A percentile compares a stretch with the other conserved stretches of the same genome.
These are phyloP conservation scores for Colletotrichum camelliae DNA, from an alignment of 2,329 filamentous ascomycete genomes.

Conservation along the genomic window DNA sequence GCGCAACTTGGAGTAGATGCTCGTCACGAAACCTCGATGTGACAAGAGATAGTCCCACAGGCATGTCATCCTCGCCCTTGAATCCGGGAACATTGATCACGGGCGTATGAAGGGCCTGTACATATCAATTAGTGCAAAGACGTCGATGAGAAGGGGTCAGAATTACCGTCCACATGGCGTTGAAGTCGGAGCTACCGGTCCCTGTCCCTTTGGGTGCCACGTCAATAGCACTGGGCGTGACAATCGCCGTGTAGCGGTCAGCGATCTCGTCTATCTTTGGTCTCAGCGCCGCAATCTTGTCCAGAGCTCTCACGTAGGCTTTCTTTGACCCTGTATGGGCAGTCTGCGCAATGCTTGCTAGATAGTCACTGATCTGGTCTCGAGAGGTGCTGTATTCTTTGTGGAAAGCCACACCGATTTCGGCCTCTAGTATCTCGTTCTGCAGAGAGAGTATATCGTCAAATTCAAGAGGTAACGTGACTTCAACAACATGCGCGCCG, in stretches of 20 bases:
- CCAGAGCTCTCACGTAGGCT: conserved; percentile 34
- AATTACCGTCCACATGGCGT: conserved; percentile 51
- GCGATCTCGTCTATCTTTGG: conserved; percentile 60
- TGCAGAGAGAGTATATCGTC: conserved; percentile 34
- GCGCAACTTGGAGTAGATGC: conserved; percentile 43
- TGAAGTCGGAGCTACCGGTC: conserved; percentile 57
- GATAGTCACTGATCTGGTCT: background rate
- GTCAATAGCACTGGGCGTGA: conserved; percentile 64
- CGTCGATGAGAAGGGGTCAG: background rate
- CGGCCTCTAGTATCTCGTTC: background rate
- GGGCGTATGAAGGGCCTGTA: conserved; percentile 52
- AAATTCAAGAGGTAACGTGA: conserved; percentile 57
- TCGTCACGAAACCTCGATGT: conserved; percentile 49
- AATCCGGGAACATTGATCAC: conserved; percentile 63
- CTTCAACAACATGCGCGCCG: conserved; percentile 61
- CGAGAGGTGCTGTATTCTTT: background rate
- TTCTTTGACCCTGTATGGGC: background rate
- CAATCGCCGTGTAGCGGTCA: conserved; percentile 55
- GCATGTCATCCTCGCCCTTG: conserved; percentile 45
- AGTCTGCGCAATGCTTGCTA: background rate
- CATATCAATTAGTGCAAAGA: background rate
- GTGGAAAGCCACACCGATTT: background rate
- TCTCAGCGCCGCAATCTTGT: conserved; percentile 57
- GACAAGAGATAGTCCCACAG: conserved; percentile 58
- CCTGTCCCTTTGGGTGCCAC: conserved; percentile 60